Evolutionary conservation across 768 basidiomycete genomes (phyloP).

Genomic region (Antrodiella citrinella): DNA sequence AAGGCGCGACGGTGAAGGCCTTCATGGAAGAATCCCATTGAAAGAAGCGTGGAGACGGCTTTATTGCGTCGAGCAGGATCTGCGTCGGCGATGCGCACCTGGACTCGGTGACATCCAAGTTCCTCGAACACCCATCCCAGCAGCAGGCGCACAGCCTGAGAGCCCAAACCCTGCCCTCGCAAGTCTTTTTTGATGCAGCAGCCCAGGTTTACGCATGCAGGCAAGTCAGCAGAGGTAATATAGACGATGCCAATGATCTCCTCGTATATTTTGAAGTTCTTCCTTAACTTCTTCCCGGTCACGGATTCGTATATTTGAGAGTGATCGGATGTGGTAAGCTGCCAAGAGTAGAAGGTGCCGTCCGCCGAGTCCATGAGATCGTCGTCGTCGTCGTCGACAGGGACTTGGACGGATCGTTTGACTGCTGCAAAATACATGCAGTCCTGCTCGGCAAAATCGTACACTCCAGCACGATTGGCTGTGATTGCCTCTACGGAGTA

Average conservation of each 20-base stretch:
- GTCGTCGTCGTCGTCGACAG: background rate
- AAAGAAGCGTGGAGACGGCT: constrained; percentile 41
- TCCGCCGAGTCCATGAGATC: background rate
- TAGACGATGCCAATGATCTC: constrained; percentile 15
- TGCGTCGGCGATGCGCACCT: constrained; percentile 36
- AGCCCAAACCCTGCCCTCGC: constrained; percentile 36
- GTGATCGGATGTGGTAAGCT: no score
- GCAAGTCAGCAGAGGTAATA: constrained; percentile 10
- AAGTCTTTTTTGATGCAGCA: constrained; percentile 34
- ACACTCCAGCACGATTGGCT: background rate
- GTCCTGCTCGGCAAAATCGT: constrained; percentile 6
- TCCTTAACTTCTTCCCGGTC: background rate
- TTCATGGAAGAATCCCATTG: constrained; percentile 51
- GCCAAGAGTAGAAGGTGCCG: background rate
- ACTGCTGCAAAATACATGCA: constrained; percentile 9
- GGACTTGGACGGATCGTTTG: background rate
- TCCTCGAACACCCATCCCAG: constrained; percentile 41
- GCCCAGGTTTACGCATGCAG: constrained; percentile 48
- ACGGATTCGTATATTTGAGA: background rate
- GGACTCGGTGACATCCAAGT: constrained; percentile 40
- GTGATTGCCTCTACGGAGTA: constrained; percentile 7
- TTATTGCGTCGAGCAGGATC: constrained; percentile 35
- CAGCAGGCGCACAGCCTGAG: constrained; percentile 36
- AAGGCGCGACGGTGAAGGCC: constrained; percentile 52
- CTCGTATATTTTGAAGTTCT: background rate